Percentiles rank a stretch among this genome's conserved stretches.
These are phyloP conservation scores for Puccinia hordei DNA, from an alignment of 1,284 basidiomycete genomes.

Conservation along the genomic window DNA sequence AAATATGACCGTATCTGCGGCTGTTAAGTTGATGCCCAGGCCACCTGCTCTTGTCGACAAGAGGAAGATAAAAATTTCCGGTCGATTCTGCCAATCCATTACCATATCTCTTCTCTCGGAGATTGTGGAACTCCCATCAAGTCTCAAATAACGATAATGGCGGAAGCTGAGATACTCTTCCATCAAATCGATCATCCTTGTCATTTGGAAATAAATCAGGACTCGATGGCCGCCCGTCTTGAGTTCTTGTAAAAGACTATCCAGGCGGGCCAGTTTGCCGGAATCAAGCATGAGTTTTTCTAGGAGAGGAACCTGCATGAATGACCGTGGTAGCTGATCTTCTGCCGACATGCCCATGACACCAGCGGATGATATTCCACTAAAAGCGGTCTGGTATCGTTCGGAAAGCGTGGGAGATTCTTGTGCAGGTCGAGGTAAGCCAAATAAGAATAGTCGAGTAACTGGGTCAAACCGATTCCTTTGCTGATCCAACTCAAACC, in stretches of 20 bases:
- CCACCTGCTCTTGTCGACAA: slow-evolving; percentile 96
- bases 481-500: slow-evolving; percentile 74
- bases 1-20: slow-evolving; percentile 96
- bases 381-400: slow-evolving; percentile 65
- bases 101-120: slow-evolving; percentile 99
- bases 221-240: slow-evolving; percentile 93
- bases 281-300: slow-evolving; percentile 96
- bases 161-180: slow-evolving; percentile 98
- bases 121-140: slow-evolving; percentile 93
- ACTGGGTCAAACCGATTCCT: slow-evolving; percentile 64
- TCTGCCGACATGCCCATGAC: slow-evolving; percentile 70
- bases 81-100: slow-evolving; percentile 96
- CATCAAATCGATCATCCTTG: slow-evolving; percentile 98
- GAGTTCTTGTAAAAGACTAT: slow-evolving; percentile 83
- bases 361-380: slow-evolving; percentile 70
- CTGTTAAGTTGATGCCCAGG: slow-evolving; percentile 95
- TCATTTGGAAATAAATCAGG: slow-evolving; percentile 99
- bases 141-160: slow-evolving; percentile 93
- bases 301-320: slow-evolving; percentile 91
- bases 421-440: slow-evolving; percentile 71
- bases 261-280: slow-evolving; percentile 89
- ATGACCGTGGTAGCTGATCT: slow-evolving; percentile 77
- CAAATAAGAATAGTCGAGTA: slow-evolving; percentile 78
- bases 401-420: slow-evolving; percentile 68
- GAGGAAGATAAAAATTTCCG: slow-evolving; percentile 93